Evolutionary conservation across 768 basidiomycete genomes (phyloP), one percentile per base, ranked within the genome.

Genomic region (Pleurotus cornucopiae): DNA sequence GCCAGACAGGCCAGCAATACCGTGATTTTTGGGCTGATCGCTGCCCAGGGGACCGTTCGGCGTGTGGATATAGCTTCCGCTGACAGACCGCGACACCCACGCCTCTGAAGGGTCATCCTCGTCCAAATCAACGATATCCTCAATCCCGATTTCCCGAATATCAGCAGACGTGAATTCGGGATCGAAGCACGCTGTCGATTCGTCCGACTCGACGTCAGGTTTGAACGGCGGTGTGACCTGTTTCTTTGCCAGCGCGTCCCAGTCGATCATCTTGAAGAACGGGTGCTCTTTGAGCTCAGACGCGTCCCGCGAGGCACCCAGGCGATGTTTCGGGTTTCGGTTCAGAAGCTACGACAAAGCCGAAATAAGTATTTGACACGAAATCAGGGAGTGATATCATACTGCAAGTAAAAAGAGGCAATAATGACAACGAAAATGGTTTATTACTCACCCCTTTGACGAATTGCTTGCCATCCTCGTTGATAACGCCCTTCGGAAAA

Each of bases 211-310:
- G 60, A 99, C 97, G 58, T 89, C 80, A 20, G 97, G 97, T 68
- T 98, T 98, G 80, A 98, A 99, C 1, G 97, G 97, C 3, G 97
- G 96, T 0, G 94, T 92, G 45, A 94, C 85, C 66, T 96, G 90
- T 67, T 96, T 95, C 60, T 77, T 79, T 20, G 86, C 83, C 39
- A 99, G 81, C 0, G 91, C 88, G 23, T 79, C 75, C 96, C 97
- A 99, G 71, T 98, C 96, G 66, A 98, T 93, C 26, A 75, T 71
- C 62, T 82, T 79, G 78, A 99, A 98, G 76, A 98, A 99, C 2
- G 93, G 74, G 66, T 99, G 97, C 63, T 92, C 94, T 67, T 98
- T 98, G 58, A 98, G 84, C 65, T 99, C 96, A 47, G 77, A 92
- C 0, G 97, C 84, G 67, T 98, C 97, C 23, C 92, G 86, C 40